Conservation (phyloP, 1,284 basidiomycete genomes). For the Papiliotrema fonsecae region DNA sequence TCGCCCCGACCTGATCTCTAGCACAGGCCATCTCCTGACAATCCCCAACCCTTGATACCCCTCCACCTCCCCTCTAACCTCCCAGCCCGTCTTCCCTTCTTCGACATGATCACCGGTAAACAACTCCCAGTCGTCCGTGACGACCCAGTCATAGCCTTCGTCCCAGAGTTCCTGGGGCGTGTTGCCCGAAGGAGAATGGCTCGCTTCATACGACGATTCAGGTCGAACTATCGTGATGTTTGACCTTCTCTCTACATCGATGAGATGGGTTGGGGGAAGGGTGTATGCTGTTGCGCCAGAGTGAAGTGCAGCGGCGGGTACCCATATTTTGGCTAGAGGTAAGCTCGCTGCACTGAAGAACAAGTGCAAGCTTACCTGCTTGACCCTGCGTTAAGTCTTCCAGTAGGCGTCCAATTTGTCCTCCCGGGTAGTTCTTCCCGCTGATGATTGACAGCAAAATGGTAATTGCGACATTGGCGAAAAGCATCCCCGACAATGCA, state of each 20-base stretch:
- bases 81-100: constrained; percentile 15
- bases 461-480: constrained; percentile 55
- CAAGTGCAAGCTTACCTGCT: background rate
- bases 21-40: background rate
- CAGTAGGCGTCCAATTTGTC: constrained; percentile 63
- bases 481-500: constrained; percentile 51
- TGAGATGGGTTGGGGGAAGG: constrained; percentile 61
- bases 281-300: constrained; percentile 87
- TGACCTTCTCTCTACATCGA: background rate
- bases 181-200: constrained; percentile 57
- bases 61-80: constrained; percentile 15
- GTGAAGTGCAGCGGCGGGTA: constrained; percentile 53
- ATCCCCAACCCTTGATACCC: constrained; percentile 8
- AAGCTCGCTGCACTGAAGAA: background rate
- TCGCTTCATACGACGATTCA: constrained; percentile 73
- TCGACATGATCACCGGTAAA: constrained; percentile 4
- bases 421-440: constrained; percentile 83
- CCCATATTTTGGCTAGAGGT: constrained; percentile 32
- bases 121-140: constrained; percentile 25
- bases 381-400: constrained; percentile 49
- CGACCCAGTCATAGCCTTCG: constrained; percentile 31
- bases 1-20: background rate
- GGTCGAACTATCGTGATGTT: constrained; percentile 12
- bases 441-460: constrained; percentile 59
- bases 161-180: constrained; percentile 29